Evolutionary conservation across 139 green algal species (phyloP).

Genomic region (Ostreobium quekettii): DNA sequence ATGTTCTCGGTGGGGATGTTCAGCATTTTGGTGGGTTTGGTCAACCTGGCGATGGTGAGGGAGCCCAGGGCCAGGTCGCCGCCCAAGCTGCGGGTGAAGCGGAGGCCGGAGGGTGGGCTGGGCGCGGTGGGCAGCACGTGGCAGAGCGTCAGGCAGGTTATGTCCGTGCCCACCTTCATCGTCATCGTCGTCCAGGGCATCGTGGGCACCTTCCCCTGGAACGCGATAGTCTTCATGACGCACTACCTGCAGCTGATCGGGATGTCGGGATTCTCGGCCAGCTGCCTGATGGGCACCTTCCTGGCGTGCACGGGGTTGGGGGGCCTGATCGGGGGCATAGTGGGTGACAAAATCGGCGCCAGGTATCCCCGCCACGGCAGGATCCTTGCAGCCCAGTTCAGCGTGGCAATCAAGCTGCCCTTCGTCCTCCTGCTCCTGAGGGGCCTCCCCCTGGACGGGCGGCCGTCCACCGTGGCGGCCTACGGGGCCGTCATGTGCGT

Average conservation of each 20-base stretch:
- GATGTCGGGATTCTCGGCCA: conserved; percentile 14
- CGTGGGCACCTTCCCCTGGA: conserved; percentile 23
- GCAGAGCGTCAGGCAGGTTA: conserved; percentile 11
- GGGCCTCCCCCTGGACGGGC: background rate
- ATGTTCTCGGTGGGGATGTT: conserved; percentile 30
- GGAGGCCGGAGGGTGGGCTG: background rate
- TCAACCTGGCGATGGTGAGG: conserved; percentile 15
- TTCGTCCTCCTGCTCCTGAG: conserved; percentile 16
- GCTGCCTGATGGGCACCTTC: conserved; percentile 9
- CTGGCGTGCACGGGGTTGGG: conserved; percentile 12
- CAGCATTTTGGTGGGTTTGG: conserved; percentile 19
- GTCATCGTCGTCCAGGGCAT: conserved; percentile 33
- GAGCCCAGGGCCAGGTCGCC: conserved; percentile 14
- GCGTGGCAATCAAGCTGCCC: conserved; percentile 15
- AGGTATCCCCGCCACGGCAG: conserved; percentile 29
- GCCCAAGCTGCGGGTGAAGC: conserved; percentile 2
- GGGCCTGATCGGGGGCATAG: conserved; percentile 31
- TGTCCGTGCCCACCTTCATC: conserved; percentile 32
- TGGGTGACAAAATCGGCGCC: conserved; percentile 29
- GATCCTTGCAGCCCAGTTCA: conserved; percentile 32
- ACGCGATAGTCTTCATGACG: conserved; percentile 29
- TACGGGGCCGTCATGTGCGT: conserved; percentile 22
- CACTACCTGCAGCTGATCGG: conserved; percentile 26
- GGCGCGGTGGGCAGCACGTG: background rate
- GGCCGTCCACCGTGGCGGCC: conserved; percentile 13